Conservation (phyloP, 129 eudicot species). For the Saussurea involucrata region DNA sequence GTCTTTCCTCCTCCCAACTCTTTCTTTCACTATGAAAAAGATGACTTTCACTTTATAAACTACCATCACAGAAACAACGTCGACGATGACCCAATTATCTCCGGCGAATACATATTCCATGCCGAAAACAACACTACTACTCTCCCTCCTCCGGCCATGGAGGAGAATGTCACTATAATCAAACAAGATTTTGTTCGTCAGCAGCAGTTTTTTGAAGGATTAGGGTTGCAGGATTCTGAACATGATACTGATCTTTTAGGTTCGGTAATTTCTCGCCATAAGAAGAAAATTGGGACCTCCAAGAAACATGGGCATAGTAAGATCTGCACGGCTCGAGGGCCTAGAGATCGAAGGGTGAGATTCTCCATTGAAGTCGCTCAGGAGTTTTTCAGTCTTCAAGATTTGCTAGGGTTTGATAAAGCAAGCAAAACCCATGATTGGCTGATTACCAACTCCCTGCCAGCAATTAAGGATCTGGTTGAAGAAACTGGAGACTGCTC, state of each 20-base stretch:
- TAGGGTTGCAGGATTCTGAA: slow-evolving; percentile 9
- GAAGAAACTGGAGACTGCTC: slow-evolving; percentile 14
- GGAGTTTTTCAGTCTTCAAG: slow-evolving; percentile 85
- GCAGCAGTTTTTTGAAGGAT: background rate
- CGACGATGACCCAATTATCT: background rate
- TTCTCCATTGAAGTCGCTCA: slow-evolving; percentile 67
- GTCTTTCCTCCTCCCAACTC: background rate
- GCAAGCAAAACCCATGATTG: slow-evolving; percentile 87
- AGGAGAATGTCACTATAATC: background rate
- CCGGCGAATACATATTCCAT: background rate
- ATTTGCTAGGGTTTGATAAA: slow-evolving; percentile 66
- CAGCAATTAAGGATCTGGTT: slow-evolving; percentile 51
- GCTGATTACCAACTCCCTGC: slow-evolving; percentile 56
- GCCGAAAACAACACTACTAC: background rate
- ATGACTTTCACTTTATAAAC: background rate
- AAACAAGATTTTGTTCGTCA: slow-evolving; percentile 16
- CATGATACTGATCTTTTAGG: slow-evolving; percentile 11
- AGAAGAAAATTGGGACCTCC: slow-evolving; percentile 7
- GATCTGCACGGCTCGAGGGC: slow-evolving; percentile 65
- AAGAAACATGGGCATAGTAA: slow-evolving; percentile 63
- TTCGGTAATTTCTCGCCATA: slow-evolving; percentile 6
- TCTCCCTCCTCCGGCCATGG: background rate
- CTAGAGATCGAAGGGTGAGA: slow-evolving; percentile 71
- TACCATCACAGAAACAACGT: no score
- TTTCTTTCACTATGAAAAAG: background rate